Conservation (phyloP, 352 stramenopile species). For the Phytopythium aichiense region DNA sequence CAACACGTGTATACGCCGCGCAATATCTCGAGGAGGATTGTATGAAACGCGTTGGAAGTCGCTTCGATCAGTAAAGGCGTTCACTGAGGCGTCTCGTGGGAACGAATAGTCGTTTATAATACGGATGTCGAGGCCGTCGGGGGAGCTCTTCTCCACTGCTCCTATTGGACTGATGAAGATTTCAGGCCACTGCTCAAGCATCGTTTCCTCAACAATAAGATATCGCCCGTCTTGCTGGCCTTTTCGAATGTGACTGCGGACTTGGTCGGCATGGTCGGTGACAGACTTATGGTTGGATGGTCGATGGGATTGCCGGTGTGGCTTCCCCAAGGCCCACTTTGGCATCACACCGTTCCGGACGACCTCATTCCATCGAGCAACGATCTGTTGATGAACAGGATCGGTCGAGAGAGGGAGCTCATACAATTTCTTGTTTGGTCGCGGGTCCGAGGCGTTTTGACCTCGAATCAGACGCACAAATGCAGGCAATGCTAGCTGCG, state of each 20-base stretch:
- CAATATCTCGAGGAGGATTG: slow-evolving; percentile 17
- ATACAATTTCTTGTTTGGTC: slow-evolving; percentile 11
- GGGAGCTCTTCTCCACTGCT: not conserved
- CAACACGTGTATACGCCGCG: slow-evolving; percentile 12
- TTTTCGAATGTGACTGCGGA: slow-evolving; percentile 8
- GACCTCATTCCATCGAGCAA: slow-evolving; percentile 4
- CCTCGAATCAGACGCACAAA: not conserved
- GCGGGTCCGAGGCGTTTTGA: slow-evolving; percentile 1
- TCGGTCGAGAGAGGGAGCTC: not conserved
- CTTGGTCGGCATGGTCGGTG: too few relatives aligned
- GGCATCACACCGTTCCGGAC: slow-evolving; percentile 8
- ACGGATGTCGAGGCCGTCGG: not conserved
- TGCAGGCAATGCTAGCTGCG: not conserved
- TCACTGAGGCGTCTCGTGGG: slow-evolving; percentile 7
- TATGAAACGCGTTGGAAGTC: slow-evolving; percentile 9
- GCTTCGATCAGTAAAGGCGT: slow-evolving; percentile 10
- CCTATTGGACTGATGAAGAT: slow-evolving; percentile 13
- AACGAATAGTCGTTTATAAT: slow-evolving; percentile 15
- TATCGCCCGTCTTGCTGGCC: slow-evolving; percentile 7
- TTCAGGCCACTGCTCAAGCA: slow-evolving; percentile 1
- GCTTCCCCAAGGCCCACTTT: too few relatives aligned
- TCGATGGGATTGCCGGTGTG: too few relatives aligned
- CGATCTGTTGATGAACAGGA: accelerated
- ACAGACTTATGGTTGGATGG: too few relatives aligned
- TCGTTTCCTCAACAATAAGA: slow-evolving; percentile 1